Conservation (phyloP, 31 red algal genomes). For the Odonthalia washingtoniensis region DNA sequence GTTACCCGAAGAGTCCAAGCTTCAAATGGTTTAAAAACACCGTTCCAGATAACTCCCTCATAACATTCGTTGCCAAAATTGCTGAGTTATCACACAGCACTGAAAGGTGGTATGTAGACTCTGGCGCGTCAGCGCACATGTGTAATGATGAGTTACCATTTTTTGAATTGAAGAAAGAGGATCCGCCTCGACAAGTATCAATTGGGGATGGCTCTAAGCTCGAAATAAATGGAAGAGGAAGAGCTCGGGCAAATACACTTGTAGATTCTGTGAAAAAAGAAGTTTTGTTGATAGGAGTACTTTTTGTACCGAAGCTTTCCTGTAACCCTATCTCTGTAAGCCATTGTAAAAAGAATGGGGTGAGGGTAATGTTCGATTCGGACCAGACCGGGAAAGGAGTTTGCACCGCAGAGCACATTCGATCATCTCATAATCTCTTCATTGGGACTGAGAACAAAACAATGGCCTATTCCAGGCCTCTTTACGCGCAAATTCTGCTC, state of each 20-base stretch:
- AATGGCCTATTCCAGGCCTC: background rate
- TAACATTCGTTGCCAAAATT: background rate
- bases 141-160: background rate
- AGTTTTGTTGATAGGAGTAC: constrained; percentile 4
- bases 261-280: background rate
- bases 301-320: background rate
- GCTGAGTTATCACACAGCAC: background rate
- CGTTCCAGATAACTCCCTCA: background rate
- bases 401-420: constrained; percentile 1
- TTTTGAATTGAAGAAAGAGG: no score
- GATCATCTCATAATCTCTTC: background rate
- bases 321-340: constrained; percentile 1
- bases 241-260: background rate
- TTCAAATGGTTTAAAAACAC: background rate
- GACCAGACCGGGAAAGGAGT: background rate
- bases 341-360: background rate
- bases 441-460: background rate
- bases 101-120: constrained; percentile 36
- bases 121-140: constrained; percentile 23
- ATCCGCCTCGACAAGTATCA: background rate
- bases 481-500: background rate
- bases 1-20: background rate
- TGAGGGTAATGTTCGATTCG: background rate
- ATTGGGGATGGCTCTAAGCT: background rate
- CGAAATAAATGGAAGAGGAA: background rate